phyloP scores from a whole-genome alignment of 2,329 filamentous ascomycete species.

The Cordyceps javanica region DNA sequence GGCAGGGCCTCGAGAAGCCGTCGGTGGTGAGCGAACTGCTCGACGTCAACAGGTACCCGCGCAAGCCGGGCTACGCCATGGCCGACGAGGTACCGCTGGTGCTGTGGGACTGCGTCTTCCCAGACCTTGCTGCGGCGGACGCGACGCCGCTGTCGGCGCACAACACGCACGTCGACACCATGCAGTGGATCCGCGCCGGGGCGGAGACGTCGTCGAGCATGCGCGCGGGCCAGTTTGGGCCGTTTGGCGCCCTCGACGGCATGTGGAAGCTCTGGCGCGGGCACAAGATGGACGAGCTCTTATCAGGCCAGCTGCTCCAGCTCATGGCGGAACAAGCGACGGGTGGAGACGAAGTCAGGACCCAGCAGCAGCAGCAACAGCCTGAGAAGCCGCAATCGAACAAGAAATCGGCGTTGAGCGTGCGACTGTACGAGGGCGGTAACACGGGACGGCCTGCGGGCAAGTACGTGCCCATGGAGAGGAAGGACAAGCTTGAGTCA shows the following conservation, averaged over 20 bases:
- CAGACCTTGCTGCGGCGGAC: conserved; percentile 29
- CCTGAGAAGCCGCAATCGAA: background rate
- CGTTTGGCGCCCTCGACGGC: conserved; percentile 61
- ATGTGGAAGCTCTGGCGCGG: conserved; percentile 80
- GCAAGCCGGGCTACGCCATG: conserved; percentile 84
- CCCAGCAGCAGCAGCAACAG: background rate
- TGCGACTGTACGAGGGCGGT: conserved; percentile 48
- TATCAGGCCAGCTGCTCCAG: conserved; percentile 69
- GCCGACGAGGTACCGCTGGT: conserved; percentile 85
- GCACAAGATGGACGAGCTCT: conserved; percentile 82
- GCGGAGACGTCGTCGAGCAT: conserved; percentile 44
- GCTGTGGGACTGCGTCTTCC: conserved; percentile 93
- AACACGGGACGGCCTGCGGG: conserved; percentile 45
- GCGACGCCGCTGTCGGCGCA: conserved; percentile 17
- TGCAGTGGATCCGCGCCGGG: conserved; percentile 76
- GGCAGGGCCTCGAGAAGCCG: conserved; percentile 77
- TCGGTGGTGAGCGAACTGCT: conserved; percentile 68
- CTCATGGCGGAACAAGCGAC: conserved; percentile 39
- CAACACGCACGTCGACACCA: conserved; percentile 40
- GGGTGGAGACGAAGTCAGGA: background rate
- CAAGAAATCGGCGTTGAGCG: conserved; percentile 22
- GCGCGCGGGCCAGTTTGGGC: conserved; percentile 52
- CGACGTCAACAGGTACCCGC: conserved; percentile 62
- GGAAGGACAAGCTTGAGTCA: conserved; percentile 41
- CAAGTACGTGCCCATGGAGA: conserved; percentile 49